Evolutionary conservation across 2,329 filamentous ascomycete species (phyloP), one percentile per base, ranked within the genome.

Genomic region (Aspergillus sp.): DNA sequence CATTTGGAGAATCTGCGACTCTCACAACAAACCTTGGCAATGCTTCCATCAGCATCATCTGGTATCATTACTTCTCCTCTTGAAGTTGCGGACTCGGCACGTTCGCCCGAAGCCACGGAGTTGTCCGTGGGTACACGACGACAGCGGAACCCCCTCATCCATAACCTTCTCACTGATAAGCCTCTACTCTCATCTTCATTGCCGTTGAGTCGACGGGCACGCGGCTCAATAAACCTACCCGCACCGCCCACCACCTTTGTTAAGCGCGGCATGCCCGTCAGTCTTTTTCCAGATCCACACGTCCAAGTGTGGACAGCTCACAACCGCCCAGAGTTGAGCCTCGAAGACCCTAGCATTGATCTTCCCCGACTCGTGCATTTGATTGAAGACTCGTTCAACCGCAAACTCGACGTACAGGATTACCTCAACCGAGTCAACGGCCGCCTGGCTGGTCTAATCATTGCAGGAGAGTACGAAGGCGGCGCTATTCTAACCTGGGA

Each of bases 401-500:
- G 93, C 46, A 91, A 91, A 72, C 85, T 99, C 3, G 91, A 99
- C 72, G 87, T 94, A 0, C 81, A 89, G 23, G 86, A 94, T 74
- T 99, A 98, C 72, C 82, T 99, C 15, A 78, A 84, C 17, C 89
- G 95, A n/a, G 88, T 98, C 57, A 85, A 91, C 55, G 84, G 89
- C 57, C 91, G 90, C 31, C 84, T 98, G 13, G 95, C 95, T 0
- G 95, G 94, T 3, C 83, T 99, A 58, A 97, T 99, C 66, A 91
- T 99, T 54, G 95, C 94, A 0, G 95, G 95, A 7, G 91, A 97
- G 72, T 99, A 99, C 77, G 95, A 99, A 81, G 95, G 95, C 56
- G 93, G 92, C 1, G 95, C 95, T 1, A 90, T 99, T 49, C 81
- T 98, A 22, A 99, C 95, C 0, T 99, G 95, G 95, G 95, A 99